These are phyloP conservation scores for Aphanomyces stellatus DNA, from an alignment of 352 stramenopile species.

Conservation along the genomic window DNA sequence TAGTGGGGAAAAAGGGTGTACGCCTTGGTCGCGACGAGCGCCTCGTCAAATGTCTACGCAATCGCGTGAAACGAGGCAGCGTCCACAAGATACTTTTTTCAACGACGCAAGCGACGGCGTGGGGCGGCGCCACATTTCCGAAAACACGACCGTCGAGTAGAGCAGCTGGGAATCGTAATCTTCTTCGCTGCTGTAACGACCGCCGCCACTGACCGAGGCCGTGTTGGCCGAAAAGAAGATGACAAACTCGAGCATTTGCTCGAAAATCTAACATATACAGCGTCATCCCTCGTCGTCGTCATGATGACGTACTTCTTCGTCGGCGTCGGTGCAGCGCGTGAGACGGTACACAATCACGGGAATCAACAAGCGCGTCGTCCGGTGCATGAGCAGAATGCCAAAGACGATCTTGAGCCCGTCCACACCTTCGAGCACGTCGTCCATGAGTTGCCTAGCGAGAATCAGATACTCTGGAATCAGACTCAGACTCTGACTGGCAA, in stretches of 20 bases:
- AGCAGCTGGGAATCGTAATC: not conserved
- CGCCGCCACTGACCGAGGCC: too few species aligned
- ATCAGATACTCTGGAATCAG: too few species aligned
- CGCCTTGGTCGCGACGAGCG: too few species aligned
- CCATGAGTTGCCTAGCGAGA: not conserved
- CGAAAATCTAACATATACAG: not conserved
- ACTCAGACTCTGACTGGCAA: too few species aligned
- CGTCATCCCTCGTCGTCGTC: not conserved
- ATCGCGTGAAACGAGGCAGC: too few species aligned
- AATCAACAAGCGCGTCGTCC: slow-evolving; percentile 25
- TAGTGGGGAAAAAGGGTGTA: not conserved
- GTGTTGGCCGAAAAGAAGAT: not conserved
- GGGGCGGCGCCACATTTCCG: not conserved
- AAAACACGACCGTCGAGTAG: not conserved
- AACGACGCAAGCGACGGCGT: not conserved
- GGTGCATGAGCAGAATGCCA: slow-evolving; percentile 24
- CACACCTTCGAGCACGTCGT: not conserved
- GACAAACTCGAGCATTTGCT: not conserved
- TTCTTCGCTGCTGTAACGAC: too few species aligned
- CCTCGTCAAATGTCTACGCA: too few species aligned
- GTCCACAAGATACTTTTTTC: not conserved
- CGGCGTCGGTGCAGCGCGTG: slow-evolving; percentile 24
- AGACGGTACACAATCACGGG: slow-evolving; percentile 30
- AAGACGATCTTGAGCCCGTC: slow-evolving; percentile 22
- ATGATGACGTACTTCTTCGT: slow-evolving; percentile 22